Base-by-base conservation (phyloP, 1,284 basidiomycete species). In the Sporisorium reilianum region DNA sequence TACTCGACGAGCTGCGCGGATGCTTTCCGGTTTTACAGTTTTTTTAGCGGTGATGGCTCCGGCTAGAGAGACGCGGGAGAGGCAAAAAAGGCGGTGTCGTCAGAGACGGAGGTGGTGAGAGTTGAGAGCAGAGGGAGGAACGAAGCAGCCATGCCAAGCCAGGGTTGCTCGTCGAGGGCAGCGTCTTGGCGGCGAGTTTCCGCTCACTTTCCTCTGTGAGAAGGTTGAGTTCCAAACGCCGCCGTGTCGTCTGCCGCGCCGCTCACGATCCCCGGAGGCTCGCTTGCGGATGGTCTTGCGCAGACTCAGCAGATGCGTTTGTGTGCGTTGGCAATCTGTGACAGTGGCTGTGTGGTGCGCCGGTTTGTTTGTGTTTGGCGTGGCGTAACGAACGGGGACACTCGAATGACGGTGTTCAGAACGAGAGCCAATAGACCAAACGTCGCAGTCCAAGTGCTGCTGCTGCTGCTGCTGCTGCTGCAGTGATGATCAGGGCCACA, bases 91-190 rank as follows among this genome's bases (percentile, higher is more conserved):
- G 53, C 53, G 41, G 53, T 55, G 41, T 34, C 42, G 41, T 34
- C 53, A 55, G 41, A 55, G 28, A 22, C 41, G 16, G 22, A n/a
- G 7, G 53, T 20, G 38, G 40, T 23, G 52, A 18, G 20, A 20
- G n/a, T n/a, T n/a, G n/a, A 23, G 25, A 30, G 52, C 20, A 30
- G n/a, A 36, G 11, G 28, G 40, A 41, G 8, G 20, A 22, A 23
- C 12, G 30, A 45, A n/a, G 20, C 18, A 32, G 53, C 40, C n/a
- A 28, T 45, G 53, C 53, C 53, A 55, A 55, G 53, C 53, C 28
- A 45, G 32, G 22, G 16, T 22, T 28, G 41, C 53, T 44, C 53
- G 53, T 55, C 41, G 53, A 44, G 53, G 45, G 53, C 30, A 55
- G 53, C 41, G 30, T 55, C 53, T 55, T 55, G 53, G 53, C 53